A percentile compares a stretch with the other conserved stretches of the same genome.
phyloP scores from a whole-genome alignment of 2,329 filamentous ascomycete genomes.

The Nannizzia gypsea region DNA sequence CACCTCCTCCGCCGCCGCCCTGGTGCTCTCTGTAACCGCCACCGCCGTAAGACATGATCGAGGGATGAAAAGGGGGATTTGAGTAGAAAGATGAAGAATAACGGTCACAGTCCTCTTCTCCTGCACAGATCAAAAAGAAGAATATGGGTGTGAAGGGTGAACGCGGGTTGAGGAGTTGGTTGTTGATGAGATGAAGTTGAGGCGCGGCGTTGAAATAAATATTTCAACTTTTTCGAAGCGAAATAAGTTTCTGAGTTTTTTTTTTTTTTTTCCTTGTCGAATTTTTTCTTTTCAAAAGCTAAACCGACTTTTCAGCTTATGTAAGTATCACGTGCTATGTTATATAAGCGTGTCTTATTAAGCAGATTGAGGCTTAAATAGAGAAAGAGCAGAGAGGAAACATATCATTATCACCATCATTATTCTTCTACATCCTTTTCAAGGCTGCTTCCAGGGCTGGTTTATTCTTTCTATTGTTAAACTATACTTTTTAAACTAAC shows the following conservation, averaged over 20 bases:
- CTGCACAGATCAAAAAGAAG: conserved; percentile 7
- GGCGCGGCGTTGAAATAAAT: not conserved
- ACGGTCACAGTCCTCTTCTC: conserved; percentile 17
- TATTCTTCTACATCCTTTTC: too few species aligned
- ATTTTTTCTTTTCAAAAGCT: not conserved
- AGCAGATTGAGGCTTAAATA: not conserved
- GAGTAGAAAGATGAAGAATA: conserved; percentile 5
- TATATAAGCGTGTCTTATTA: not conserved
- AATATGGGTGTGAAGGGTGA: conserved; percentile 17
- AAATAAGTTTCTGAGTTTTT: not conserved
- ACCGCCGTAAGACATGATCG: conserved; percentile 58
- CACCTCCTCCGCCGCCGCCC: conserved; percentile 31
- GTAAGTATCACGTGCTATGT: not conserved
- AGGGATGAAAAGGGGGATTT: conserved; percentile 9
- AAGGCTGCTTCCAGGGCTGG: too few species aligned
- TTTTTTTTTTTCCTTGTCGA: not conserved
- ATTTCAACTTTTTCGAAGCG: not conserved
- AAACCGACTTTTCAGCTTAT: not conserved
- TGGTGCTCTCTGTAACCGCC: conserved; percentile 26
- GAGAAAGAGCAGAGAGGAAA: not conserved
- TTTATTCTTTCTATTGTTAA: too few species aligned
- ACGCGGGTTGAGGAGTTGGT: conserved; percentile 18
- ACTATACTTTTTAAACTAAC: too few species aligned
- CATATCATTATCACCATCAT: not conserved
- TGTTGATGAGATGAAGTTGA: not conserved